These are phyloP conservation scores for Fusarium kyushuense DNA, from an alignment of 2,329 filamentous ascomycete genomes.

Conservation along the genomic window DNA sequence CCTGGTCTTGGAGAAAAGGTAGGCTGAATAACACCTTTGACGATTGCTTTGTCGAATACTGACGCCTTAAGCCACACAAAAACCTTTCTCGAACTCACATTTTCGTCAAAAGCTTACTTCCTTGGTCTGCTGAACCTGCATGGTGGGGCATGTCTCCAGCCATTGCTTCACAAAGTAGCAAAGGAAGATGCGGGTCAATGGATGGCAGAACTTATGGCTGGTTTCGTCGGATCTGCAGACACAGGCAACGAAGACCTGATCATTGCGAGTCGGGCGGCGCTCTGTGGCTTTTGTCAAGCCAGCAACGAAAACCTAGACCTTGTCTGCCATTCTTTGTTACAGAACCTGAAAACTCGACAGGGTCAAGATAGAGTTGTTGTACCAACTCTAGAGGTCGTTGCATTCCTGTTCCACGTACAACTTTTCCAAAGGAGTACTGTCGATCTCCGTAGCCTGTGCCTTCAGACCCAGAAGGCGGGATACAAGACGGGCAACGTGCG, in stretches of 20 bases:
- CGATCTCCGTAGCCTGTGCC: slow-evolving; percentile 71
- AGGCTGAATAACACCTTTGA: slow-evolving; percentile 38
- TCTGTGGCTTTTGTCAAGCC: slow-evolving; percentile 66
- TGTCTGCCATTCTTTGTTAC: slow-evolving; percentile 64
- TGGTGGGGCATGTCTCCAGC: slow-evolving; percentile 52
- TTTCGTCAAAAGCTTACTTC: slow-evolving; percentile 73
- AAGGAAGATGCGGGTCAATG: slow-evolving; percentile 52
- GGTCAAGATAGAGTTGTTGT: slow-evolving; percentile 78
- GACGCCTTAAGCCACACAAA: slow-evolving; percentile 50
- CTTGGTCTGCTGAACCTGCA: slow-evolving; percentile 63
- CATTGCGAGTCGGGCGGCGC: slow-evolving; percentile 73
- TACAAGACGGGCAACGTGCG: slow-evolving; percentile 86
- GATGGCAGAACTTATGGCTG: slow-evolving; percentile 70
- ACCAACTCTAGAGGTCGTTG: slow-evolving; percentile 80
- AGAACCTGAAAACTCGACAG: slow-evolving; percentile 65
- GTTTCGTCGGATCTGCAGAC: slow-evolving; percentile 79
- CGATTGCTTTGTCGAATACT: slow-evolving; percentile 34
- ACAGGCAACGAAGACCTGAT: slow-evolving; percentile 82
- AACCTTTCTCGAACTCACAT: slow-evolving; percentile 57
- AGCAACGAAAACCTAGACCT: slow-evolving; percentile 56
- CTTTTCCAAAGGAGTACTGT: slow-evolving; percentile 58
- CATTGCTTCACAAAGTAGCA: slow-evolving; percentile 54
- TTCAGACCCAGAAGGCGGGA: slow-evolving; percentile 79
- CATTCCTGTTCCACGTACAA: slow-evolving; percentile 78
- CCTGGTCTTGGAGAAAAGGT: slow-evolving; percentile 61